Evolutionary conservation across 352 stramenopile species (phyloP), one percentile per base, ranked within the genome.

Genomic region (Pythium rhizo-oryzae): DNA sequence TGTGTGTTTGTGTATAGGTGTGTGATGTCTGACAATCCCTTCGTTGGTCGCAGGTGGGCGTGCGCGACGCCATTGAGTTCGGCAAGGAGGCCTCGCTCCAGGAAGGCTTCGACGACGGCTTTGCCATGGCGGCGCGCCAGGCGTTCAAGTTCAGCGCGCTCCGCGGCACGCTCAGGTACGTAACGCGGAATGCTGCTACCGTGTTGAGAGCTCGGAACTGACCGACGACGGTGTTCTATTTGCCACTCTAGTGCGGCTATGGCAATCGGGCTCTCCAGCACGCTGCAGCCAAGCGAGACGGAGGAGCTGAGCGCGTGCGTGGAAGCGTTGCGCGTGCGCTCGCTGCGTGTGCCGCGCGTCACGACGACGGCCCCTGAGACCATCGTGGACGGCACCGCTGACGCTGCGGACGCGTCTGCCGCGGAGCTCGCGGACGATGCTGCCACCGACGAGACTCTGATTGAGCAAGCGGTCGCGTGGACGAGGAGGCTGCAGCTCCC

Each of bases 21-120:
- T 39, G 33, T 11, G 33, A 39, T 11, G 33, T 11, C 33, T 39
- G 5, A 11, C 6, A 39, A 11, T 39, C 6, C 6, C 33, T 39
- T 39, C 15, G 39, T 8, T 46, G 12, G 6, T 19, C 61, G 46
- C 59, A 93, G 81, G 52, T 85, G 30, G 86, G 86, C 43, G 80
- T 92, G 53, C 86, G 81, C 13, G 84, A 92, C 23, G 84, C 82
- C 18, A 74, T 92, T 33, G 84, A 94, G 44, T 58, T 84, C 9
- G 86, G 82, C 41, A 92, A 94, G 67, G 81, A 94, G 25, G 72
- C 78, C 60, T 86, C 82, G 37, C 59, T 94, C 25, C 86, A 94
- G 67, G 53, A 84, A 62, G 86, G 86, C 35, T 94, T 94, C 52
- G 83, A 92, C 64, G 19, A 64, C 9, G 84, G 86, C 1, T 94